Percentiles rank a stretch among this genome's conserved stretches.
These are phyloP conservation scores for Heracleum sosnowskyi DNA, from an alignment of 129 eudicot genomes.

Conservation along the genomic window DNA sequence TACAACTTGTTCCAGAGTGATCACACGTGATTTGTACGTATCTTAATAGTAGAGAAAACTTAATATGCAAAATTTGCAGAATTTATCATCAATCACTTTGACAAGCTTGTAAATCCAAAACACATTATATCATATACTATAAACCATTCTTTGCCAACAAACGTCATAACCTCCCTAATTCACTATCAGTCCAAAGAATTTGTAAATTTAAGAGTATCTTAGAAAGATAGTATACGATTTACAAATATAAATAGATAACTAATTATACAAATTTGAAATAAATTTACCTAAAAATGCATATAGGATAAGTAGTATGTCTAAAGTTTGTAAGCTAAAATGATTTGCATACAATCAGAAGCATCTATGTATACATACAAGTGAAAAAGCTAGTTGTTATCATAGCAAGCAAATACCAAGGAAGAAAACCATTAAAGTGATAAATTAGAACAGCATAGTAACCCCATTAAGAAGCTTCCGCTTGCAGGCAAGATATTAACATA, in stretches of 20 bases:
- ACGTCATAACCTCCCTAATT: background rate
- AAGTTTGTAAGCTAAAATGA: too few species aligned
- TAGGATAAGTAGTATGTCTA: too few species aligned
- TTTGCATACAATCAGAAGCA: too few species aligned
- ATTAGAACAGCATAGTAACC: conserved; percentile 28
- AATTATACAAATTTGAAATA: too few species aligned
- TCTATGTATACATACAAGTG: too few species aligned
- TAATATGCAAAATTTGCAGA: background rate
- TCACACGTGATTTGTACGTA: background rate
- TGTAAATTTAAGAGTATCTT: background rate
- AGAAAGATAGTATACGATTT: too few species aligned
- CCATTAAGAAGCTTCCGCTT: conserved; percentile 90
- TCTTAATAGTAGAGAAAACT: background rate
- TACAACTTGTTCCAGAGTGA: conserved; percentile 12
- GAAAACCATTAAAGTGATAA: background rate
- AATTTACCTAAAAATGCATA: too few species aligned
- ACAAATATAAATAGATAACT: too few species aligned
- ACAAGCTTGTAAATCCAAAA: background rate
- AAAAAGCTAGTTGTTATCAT: too few species aligned
- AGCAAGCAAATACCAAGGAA: background rate
- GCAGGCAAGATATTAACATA: conserved; percentile 80
- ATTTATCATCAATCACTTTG: background rate
- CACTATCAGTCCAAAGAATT: background rate
- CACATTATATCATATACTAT: too few species aligned
- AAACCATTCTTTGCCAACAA: too few species aligned